Evolutionary conservation across 2,329 filamentous ascomycete genomes (phyloP).

Genomic region (Sarocladium strictum): DNA sequence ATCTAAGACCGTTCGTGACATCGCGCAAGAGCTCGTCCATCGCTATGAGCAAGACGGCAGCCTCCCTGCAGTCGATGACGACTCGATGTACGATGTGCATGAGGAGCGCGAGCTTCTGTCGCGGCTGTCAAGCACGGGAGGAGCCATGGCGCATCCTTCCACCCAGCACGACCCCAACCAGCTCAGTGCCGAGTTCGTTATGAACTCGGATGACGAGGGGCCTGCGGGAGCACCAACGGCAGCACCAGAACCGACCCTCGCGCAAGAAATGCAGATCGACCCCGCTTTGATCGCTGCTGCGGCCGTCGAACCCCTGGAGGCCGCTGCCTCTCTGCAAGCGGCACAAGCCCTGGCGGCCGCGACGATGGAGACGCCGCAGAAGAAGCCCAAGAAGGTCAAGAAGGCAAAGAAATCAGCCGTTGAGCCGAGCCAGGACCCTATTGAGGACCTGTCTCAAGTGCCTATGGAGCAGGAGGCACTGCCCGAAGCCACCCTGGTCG

Average conservation of each 20-base stretch:
- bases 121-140: background rate
- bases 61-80: conserved; percentile 26
- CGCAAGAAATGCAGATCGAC: conserved; percentile 26
- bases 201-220: conserved; percentile 22
- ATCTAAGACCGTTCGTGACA: conserved; percentile 25
- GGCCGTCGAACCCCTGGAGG: conserved; percentile 12
- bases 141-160: background rate
- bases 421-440: conserved; percentile 2
- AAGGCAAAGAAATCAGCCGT: background rate
- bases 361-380: background rate
- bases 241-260: conserved; percentile 14
- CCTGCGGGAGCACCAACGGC: conserved; percentile 11
- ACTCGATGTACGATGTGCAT: conserved; percentile 21
- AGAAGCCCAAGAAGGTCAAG: background rate
- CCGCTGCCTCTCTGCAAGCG: background rate
- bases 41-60: conserved; percentile 26
- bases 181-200: conserved; percentile 23
- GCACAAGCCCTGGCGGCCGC: background rate
- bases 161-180: background rate
- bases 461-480: background rate
- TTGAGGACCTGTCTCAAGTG: conserved; percentile 6
- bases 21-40: conserved; percentile 28
- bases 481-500: background rate
- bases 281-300: conserved; percentile 19
- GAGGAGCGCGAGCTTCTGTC: conserved; percentile 23